phyloP scores from a whole-genome alignment of 164 flowering plant species.

The Liquidambar formosana region DNA sequence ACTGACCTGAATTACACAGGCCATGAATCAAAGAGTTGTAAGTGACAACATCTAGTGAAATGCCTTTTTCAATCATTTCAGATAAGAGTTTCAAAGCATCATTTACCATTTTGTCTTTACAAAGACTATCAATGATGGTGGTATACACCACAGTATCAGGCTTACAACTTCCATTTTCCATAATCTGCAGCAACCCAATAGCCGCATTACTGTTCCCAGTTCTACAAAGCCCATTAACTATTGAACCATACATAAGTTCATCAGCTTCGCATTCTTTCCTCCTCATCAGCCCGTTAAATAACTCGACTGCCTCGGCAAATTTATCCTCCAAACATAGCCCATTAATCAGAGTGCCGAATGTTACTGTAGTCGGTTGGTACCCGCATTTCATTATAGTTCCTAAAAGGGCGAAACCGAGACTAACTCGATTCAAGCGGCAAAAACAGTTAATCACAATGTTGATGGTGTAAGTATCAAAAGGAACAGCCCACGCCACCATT shows the following conservation, averaged over 20 bases:
- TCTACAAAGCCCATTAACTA: constrained; percentile 31
- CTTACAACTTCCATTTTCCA: no score
- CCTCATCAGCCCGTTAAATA: constrained; percentile 21
- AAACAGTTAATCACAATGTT: constrained; percentile 26
- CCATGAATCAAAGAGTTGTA: no score
- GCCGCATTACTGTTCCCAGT: constrained; percentile 9
- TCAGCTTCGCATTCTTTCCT: constrained; percentile 12
- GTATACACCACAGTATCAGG: no score
- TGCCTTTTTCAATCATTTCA: no score
- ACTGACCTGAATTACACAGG: no score
- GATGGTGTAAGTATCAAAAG: constrained; percentile 16
- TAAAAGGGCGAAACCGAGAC: constrained; percentile 11
- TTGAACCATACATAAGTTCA: constrained; percentile 18
- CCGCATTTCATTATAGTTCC: neutral
- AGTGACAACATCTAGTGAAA: no score
- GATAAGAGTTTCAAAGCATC: no score
- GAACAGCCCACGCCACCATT: constrained; percentile 7
- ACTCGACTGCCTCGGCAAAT: constrained; percentile 18
- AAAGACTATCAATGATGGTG: no score
- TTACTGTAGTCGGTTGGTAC: constrained; percentile 17
- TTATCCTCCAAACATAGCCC: constrained; percentile 26
- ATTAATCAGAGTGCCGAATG: constrained; percentile 25
- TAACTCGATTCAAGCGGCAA: constrained; percentile 11
- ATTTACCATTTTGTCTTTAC: no score
- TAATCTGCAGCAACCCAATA: neutral